Conservation (phyloP, 768 basidiomycete genomes). For the Tulasnella sp. region DNA sequence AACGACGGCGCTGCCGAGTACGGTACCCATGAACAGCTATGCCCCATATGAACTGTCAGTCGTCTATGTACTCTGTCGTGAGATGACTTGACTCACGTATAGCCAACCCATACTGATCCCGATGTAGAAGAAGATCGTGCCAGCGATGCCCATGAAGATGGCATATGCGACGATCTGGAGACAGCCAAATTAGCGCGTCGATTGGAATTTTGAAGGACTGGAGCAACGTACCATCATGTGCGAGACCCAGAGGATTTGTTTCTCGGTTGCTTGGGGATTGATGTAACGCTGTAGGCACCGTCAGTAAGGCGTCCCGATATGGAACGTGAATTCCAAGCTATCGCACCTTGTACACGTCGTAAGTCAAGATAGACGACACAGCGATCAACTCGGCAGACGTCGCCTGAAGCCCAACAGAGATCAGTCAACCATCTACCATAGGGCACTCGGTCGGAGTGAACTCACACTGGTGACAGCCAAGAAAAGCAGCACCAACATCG, state of each 20-base stretch:
- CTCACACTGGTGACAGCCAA: constrained; percentile 56
- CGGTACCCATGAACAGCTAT: constrained; percentile 53
- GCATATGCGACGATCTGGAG: constrained; percentile 54
- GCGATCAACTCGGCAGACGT: constrained; percentile 83
- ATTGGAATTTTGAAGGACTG: constrained; percentile 16
- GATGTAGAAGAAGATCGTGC: constrained; percentile 77
- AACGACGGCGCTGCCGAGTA: constrained; percentile 73
- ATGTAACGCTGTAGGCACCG: constrained; percentile 44
- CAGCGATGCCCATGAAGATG: constrained; percentile 68
- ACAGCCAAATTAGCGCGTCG: not conserved
- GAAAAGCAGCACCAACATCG: constrained; percentile 71
- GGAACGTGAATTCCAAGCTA: not conserved
- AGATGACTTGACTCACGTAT: constrained; percentile 45
- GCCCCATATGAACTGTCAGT: not conserved
- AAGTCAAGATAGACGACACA: constrained; percentile 70
- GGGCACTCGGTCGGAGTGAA: not conserved
- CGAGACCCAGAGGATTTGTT: constrained; percentile 54
- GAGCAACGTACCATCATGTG: constrained; percentile 59
- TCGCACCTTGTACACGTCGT: constrained; percentile 67
- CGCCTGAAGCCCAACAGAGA: not conserved
- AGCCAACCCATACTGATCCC: constrained; percentile 92
- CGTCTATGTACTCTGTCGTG: not conserved
- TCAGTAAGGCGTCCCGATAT: not conserved
- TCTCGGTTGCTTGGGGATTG: constrained; percentile 68
- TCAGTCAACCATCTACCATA: not conserved